Base-by-base conservation (phyloP, 1,284 basidiomycete species). In the Tetrapyrgos nigripes region DNA sequence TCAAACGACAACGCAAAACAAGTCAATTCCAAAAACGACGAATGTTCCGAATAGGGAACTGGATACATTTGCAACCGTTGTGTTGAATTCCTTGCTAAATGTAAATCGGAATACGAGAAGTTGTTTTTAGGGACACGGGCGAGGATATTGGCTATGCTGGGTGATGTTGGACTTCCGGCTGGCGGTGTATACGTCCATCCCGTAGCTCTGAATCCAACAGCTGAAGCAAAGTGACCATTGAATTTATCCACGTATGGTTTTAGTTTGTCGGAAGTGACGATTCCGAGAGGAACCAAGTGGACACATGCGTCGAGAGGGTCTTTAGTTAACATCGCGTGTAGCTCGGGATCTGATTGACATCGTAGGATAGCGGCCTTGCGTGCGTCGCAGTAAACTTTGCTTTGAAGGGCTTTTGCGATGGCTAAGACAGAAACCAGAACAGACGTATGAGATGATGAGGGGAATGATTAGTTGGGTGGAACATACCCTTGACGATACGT, bases 1-100 rank as follows among this genome's bases (percentile, higher is more conserved):
- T 86, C 80, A 31, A 94, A 78, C 11, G 89, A 92, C 70, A 98
- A 81, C 3, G 94, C 94, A 69, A 98, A 98, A 68, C 92, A 97
- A 23, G 93, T 98, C 68, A 96, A 80, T 74, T 97, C 96, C 66
- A 92, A 92, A 75, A 97, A 97, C 33, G 92, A 95, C 51, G 93
- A 96, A 72, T 99, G 96, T 71, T 98, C 96, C 3, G 94, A 97
- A 71, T 98, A 98, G 3, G 97, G 97, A 14, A 98, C 93, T 29
- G 94, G 89, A 68, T 89, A 95, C 56, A 97, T 80, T 76, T 91
- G 89, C 56, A 92, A 75, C 37, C 82, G 74, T 21, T 83, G 63
- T 17, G 88, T 89, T 8, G 92, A 92, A 60, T 91, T 92, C 46
- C 87, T 83, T 68, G 89, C 85, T 17, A 89, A 84, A 55, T 82